phyloP scores from a whole-genome alignment of 2,329 filamentous ascomycete species.

The Fusarium sp. region DNA sequence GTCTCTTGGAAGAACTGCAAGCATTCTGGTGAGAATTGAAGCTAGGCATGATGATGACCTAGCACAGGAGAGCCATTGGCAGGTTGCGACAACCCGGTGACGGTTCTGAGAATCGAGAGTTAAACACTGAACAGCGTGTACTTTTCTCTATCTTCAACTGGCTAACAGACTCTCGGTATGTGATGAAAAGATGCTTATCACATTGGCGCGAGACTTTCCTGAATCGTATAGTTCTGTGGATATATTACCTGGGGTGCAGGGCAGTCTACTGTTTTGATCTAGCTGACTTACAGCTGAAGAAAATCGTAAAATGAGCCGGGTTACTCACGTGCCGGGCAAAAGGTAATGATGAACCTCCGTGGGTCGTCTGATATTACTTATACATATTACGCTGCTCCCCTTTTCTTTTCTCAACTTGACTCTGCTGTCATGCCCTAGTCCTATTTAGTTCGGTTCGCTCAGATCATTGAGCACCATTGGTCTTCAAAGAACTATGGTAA shows the following conservation, averaged over 20 bases:
- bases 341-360: not conserved
- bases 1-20: not conserved
- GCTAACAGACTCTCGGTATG: not conserved
- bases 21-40: not conserved
- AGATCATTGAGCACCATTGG: not conserved
- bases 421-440: not conserved
- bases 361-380: not conserved
- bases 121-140: not conserved
- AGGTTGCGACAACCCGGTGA: not conserved
- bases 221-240: no score
- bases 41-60: not conserved
- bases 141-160: not conserved
- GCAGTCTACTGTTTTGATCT: not conserved
- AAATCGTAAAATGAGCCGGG: not conserved
- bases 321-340: accelerated
- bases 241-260: no score
- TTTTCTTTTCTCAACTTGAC: not conserved
- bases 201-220: not conserved
- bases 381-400: not conserved
- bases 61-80: not conserved
- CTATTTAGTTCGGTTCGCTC: not conserved
- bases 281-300: not conserved
- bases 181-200: not conserved
- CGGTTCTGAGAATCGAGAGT: not conserved
- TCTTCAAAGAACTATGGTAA: no score